Percentiles rank a stretch among this genome's conserved stretches.
These are phyloP conservation scores for Saposhnikovia divaricata DNA, from an alignment of 129 eudicot species.

Conservation along the genomic window DNA sequence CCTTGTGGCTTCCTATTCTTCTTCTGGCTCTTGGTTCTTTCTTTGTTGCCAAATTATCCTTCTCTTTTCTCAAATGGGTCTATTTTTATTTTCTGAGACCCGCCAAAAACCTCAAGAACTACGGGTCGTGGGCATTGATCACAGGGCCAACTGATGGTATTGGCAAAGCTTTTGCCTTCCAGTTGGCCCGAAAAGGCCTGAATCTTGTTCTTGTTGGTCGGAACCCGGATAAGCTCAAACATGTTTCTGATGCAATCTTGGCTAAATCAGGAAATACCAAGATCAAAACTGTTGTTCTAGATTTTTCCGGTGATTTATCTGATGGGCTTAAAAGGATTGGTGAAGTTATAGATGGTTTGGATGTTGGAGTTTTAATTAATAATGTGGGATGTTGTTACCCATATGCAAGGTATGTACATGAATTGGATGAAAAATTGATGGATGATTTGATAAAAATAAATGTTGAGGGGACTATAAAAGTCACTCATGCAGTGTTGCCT, in stretches of 20 bases:
- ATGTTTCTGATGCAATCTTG: slow-evolving; percentile 47
- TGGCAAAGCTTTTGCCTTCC: slow-evolving; percentile 82
- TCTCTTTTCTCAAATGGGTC: slow-evolving; percentile 60
- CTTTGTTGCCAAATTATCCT: slow-evolving; percentile 28
- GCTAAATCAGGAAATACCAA: slow-evolving; percentile 40
- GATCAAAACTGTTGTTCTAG: slow-evolving; percentile 68
- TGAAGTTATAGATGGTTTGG: slow-evolving; percentile 62
- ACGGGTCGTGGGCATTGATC: slow-evolving; percentile 87
- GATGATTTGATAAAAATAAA: slow-evolving; percentile 68
- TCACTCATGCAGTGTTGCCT: slow-evolving; percentile 72
- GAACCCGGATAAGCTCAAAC: slow-evolving; percentile 61
- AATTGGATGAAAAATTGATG: slow-evolving; percentile 79
- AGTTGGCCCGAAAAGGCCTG: slow-evolving; percentile 72
- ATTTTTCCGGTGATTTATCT: slow-evolving; percentile 69
- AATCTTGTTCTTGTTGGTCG: slow-evolving; percentile 74
- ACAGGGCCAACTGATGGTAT: slow-evolving; percentile 93
- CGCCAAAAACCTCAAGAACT: slow-evolving; percentile 68
- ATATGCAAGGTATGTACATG: slow-evolving; percentile 86
- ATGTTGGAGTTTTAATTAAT: slow-evolving; percentile 77
- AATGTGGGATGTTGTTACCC: slow-evolving; percentile 92
- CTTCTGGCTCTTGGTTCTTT: slow-evolving; percentile 42
- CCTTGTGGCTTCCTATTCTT: slow-evolving; percentile 49
- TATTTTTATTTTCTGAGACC: slow-evolving; percentile 78
- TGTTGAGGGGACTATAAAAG: slow-evolving; percentile 82
- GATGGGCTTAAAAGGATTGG: slow-evolving; percentile 58